Conservation (phyloP, 768 basidiomycete genomes). For the Hypholoma fasciculare region DNA sequence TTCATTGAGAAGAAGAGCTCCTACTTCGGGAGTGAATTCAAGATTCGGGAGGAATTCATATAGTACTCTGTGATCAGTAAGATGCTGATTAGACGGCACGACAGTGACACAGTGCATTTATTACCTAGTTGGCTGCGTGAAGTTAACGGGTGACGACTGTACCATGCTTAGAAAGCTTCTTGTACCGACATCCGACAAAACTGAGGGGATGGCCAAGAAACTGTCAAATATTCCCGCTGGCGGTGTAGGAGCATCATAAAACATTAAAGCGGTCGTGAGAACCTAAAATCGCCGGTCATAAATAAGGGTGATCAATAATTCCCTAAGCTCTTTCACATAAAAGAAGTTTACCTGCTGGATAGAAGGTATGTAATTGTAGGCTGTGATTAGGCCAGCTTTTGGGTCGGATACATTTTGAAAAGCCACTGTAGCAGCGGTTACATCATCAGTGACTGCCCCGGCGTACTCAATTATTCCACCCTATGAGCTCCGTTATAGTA, state of each 20-base stretch:
- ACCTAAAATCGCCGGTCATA: neutral
- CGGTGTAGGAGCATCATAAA: constrained; percentile 52
- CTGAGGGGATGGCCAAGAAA: constrained; percentile 38
- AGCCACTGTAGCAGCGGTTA: neutral
- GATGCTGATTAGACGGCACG: constrained; percentile 2
- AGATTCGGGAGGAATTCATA: constrained; percentile 40
- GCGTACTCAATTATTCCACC: constrained; percentile 1
- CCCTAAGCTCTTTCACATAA: constrained; percentile 12
- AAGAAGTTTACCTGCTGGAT: neutral
- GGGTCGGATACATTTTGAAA: neutral
- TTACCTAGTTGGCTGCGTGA: constrained; percentile 18
- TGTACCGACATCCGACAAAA: constrained; percentile 30
- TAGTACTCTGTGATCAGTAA: constrained; percentile 17
- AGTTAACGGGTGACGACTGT: constrained; percentile 26
- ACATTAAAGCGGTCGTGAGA: constrained; percentile 25
- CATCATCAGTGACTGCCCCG: neutral
- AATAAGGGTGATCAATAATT: constrained; percentile 12
- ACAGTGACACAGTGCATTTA: neutral
- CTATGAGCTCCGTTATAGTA: neutral
- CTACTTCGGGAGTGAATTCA: constrained; percentile 26
- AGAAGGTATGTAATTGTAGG: neutral
- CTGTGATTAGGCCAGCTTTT: neutral
- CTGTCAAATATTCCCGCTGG: constrained; percentile 47
- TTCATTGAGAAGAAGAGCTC: constrained; percentile 37
- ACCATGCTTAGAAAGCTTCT: constrained; percentile 35